Conservation (phyloP, 257 asterid species). For the Galeopsis tetrahit region DNA sequence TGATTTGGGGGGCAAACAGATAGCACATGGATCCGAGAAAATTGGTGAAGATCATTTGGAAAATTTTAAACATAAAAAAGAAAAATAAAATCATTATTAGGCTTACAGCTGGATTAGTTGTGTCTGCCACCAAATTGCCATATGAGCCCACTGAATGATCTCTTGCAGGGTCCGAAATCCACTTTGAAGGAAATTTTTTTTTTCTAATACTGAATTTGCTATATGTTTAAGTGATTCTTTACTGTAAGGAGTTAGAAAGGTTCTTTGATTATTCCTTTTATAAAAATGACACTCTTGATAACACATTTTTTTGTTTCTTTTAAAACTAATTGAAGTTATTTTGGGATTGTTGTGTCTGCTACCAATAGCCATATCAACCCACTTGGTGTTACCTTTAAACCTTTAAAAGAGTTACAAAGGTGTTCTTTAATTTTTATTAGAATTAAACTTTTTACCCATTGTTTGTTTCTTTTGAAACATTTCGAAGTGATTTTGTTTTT, state of each 20-base stretch:
- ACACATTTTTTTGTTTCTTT: background rate
- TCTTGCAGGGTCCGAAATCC: conserved; percentile 2
- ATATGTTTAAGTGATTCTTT: background rate
- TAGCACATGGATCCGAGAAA: background rate
- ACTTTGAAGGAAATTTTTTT: background rate
- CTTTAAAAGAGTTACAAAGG: background rate
- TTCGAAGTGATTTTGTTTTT: background rate
- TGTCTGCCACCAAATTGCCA: background rate
- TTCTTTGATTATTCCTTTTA: background rate
- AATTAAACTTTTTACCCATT: background rate
- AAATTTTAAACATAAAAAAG: background rate
- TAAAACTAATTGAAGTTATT: background rate
- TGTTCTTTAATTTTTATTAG: background rate
- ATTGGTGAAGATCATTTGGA: conserved; percentile 15
- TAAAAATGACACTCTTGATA: background rate
- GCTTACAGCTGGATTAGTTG: background rate
- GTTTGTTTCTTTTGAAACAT: background rate
- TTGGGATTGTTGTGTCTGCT: background rate
- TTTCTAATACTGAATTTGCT: background rate
- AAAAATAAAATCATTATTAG: background rate
- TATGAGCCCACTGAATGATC: background rate
- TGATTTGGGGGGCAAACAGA: background rate
- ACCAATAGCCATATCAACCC: conserved; percentile 4
- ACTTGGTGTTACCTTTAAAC: background rate
- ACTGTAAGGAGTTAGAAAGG: background rate